These are phyloP conservation scores for Tylopilus sp. DNA, from an alignment of 1,284 basidiomycete genomes.

Conservation along the genomic window DNA sequence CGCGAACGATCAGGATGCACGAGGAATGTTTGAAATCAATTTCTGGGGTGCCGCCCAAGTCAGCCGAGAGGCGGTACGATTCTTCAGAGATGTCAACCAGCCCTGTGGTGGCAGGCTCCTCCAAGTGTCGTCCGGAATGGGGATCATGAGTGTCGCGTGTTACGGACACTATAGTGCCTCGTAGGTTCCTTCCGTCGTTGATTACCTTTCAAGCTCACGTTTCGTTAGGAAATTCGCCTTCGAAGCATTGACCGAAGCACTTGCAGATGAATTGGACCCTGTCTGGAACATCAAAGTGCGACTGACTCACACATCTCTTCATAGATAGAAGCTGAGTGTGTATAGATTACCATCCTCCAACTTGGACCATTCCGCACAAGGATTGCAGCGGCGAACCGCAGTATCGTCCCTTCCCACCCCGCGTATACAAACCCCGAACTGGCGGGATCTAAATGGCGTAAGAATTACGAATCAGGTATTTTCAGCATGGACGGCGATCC, in stretches of 20 bases:
- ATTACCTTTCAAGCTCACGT: background rate
- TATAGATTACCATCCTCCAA: constrained; percentile 28
- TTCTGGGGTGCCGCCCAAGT: constrained; percentile 39
- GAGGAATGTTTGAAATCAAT: constrained; percentile 35
- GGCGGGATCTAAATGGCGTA: constrained; percentile 9
- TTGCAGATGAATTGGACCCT: constrained; percentile 29
- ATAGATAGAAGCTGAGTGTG: background rate
- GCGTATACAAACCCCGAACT: constrained; percentile 21
- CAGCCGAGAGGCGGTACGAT: constrained; percentile 32
- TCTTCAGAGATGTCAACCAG: constrained; percentile 40
- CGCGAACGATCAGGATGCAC: constrained; percentile 24
- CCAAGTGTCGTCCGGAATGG: constrained; percentile 32
- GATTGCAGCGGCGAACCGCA: background rate
- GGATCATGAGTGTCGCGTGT: background rate
- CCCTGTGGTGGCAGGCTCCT: constrained; percentile 35
- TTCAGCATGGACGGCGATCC: constrained; percentile 15
- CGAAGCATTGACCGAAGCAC: constrained; percentile 25
- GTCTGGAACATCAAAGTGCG: constrained; percentile 34
- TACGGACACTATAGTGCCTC: constrained; percentile 25
- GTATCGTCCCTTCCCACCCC: constrained; percentile 9
- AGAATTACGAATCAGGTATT: background rate
- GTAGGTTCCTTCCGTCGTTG: constrained; percentile 8
- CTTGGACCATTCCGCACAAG: constrained; percentile 26
- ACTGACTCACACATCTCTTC: no score
- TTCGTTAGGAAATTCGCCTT: constrained; percentile 26